phyloP scores from a whole-genome alignment of 2,329 filamentous ascomycete genomes.

The Sclerotiophoma versabilis region DNA sequence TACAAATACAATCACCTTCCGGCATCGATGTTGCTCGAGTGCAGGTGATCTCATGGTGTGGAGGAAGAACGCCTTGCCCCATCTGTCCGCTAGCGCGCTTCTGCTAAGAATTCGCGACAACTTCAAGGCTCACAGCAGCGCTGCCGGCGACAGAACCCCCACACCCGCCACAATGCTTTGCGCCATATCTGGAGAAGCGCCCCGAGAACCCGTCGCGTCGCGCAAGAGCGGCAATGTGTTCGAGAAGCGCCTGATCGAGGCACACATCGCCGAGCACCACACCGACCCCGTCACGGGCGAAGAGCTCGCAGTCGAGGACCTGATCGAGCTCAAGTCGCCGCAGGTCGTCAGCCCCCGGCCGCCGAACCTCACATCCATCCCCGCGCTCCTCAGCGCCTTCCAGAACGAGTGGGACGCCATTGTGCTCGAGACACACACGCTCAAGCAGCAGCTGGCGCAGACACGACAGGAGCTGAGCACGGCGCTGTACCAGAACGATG shows the following conservation, averaged over 20 bases:
- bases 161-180: slow-evolving; percentile 42
- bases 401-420: slow-evolving; percentile 98
- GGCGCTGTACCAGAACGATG: slow-evolving; percentile 95
- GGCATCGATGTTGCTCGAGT: neutral
- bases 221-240: slow-evolving; percentile 93
- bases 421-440: slow-evolving; percentile 87
- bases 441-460: slow-evolving; percentile 87
- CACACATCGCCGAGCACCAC: slow-evolving; percentile 91
- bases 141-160: slow-evolving; percentile 6
- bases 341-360: slow-evolving; percentile 87
- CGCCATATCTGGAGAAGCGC: slow-evolving; percentile 93
- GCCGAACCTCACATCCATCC: slow-evolving; percentile 93
- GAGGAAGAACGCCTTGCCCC: neutral
- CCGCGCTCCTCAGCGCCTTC: slow-evolving; percentile 89
- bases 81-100: slow-evolving; percentile 11
- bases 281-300: slow-evolving; percentile 92
- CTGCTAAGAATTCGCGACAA: slow-evolving; percentile 17
- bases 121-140: slow-evolving; percentile 5
- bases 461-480: slow-evolving; percentile 93
- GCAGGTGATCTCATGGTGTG: neutral
- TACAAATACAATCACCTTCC: neutral
- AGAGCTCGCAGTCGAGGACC: slow-evolving; percentile 81
- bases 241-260: slow-evolving; percentile 93
- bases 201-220: slow-evolving; percentile 92
- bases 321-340: slow-evolving; percentile 84